Evolutionary conservation across 2,329 filamentous ascomycete genomes (phyloP).

Genomic region (Penicillium rolfsii): DNA sequence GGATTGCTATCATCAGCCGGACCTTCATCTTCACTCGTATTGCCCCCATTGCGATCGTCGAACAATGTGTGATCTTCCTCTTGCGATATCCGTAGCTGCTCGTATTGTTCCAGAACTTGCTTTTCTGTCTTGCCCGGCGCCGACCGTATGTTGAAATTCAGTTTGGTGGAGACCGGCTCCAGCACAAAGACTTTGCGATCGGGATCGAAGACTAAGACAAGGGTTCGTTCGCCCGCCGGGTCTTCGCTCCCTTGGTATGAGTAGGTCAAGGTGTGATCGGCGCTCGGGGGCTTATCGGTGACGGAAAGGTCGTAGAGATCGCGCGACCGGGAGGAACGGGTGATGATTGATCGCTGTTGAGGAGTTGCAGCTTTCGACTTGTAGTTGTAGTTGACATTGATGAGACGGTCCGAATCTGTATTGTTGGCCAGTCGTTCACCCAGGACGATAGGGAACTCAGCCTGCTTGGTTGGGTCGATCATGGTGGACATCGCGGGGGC

Average conservation of each 20-base stretch:
- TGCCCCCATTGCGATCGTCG: constrained; percentile 38
- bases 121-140: constrained; percentile 68
- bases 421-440: constrained; percentile 46
- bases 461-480: constrained; percentile 51
- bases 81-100: constrained; percentile 60
- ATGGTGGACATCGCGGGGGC: constrained; percentile 39
- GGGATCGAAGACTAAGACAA: constrained; percentile 73
- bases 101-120: constrained; percentile 67
- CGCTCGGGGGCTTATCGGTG: constrained; percentile 46
- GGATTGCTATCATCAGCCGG: constrained; percentile 51
- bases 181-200: constrained; percentile 75
- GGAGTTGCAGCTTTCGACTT: constrained; percentile 48
- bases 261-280: constrained; percentile 45
- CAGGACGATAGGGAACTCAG: constrained; percentile 52
- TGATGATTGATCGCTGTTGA: constrained; percentile 44
- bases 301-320: constrained; percentile 48
- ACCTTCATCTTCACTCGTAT: constrained; percentile 45
- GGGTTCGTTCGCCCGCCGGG: constrained; percentile 38
- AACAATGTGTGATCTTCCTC: constrained; percentile 41
- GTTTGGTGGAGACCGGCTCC: constrained; percentile 77
- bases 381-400: constrained; percentile 53
- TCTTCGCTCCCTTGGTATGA: constrained; percentile 48
- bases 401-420: constrained; percentile 31
- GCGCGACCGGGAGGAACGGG: constrained; percentile 36
- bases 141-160: constrained; percentile 82